Conservation (phyloP, 306 rosid genomes). For the Medicago lupulina region DNA sequence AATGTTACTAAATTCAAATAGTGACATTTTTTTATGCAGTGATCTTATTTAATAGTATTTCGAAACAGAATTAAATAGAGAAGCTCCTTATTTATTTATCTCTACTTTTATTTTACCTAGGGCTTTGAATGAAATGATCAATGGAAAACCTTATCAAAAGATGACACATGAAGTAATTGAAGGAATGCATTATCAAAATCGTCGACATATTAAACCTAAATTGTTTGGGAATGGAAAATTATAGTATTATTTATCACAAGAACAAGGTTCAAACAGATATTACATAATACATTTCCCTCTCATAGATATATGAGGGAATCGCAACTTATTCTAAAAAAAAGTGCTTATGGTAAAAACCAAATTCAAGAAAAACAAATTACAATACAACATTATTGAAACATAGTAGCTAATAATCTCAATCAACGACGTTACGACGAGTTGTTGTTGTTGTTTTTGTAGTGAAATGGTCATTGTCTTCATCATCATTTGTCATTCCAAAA, state of each 20-base stretch:
- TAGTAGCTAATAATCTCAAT: not conserved
- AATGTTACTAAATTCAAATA: too few relatives aligned
- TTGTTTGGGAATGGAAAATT: too few relatives aligned
- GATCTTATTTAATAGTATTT: too few relatives aligned
- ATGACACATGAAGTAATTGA: too few relatives aligned
- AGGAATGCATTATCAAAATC: too few relatives aligned
- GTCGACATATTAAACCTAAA: too few relatives aligned
- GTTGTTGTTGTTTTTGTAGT: not conserved
- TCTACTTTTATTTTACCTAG: too few relatives aligned
- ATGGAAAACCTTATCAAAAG: too few relatives aligned
- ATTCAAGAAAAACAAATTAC: not conserved
- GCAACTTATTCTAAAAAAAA: not conserved
- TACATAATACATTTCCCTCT: not conserved
- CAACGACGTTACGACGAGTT: not conserved
- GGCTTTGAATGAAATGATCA: too few relatives aligned
- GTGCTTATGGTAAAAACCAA: not conserved
- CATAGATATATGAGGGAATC: not conserved
- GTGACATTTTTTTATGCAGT: too few relatives aligned
- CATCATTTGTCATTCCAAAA: slow-evolving; percentile 53
- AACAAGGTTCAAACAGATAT: not conserved
- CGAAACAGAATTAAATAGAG: too few relatives aligned
- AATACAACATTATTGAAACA: not conserved
- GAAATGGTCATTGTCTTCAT: not conserved
- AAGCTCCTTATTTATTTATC: too few relatives aligned
- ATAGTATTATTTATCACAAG: not conserved